A percentile compares a stretch with the other conserved stretches of the same genome.
These are phyloP conservation scores for Sclerotinia nivalis DNA, from an alignment of 2,329 filamentous ascomycete species.

Conservation along the genomic window DNA sequence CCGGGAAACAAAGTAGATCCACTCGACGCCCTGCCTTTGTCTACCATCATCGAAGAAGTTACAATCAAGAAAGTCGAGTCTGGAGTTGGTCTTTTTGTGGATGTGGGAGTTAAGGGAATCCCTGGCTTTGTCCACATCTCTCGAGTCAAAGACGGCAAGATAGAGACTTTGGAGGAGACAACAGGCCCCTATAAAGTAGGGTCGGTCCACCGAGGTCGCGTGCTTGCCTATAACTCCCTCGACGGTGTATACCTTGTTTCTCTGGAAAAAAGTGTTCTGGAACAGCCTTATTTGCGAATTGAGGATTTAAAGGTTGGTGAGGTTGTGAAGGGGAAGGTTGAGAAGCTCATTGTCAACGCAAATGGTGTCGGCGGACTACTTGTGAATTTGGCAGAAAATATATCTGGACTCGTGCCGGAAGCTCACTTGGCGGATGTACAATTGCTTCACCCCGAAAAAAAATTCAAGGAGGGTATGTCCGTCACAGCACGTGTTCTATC, in stretches of 20 bases:
- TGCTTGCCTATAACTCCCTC: constrained; percentile 83
- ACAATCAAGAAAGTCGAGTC: constrained; percentile 78
- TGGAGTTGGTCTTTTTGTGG: constrained; percentile 78
- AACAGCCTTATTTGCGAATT: constrained; percentile 86
- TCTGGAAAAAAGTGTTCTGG: constrained; percentile 76
- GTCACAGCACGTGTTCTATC: constrained; percentile 87
- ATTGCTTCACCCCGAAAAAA: constrained; percentile 91
- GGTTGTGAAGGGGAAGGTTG: constrained; percentile 77
- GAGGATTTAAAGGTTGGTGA: constrained; percentile 85
- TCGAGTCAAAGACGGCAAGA: constrained; percentile 82
- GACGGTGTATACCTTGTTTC: constrained; percentile 87
- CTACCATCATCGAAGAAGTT: constrained; percentile 73
- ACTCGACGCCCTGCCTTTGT: constrained; percentile 64
- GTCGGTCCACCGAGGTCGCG: constrained; percentile 75
- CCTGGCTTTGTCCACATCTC: constrained; percentile 95
- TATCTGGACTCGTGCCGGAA: constrained; percentile 85
- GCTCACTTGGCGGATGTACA: constrained; percentile 86
- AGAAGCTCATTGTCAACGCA: constrained; percentile 78
- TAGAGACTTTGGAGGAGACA: constrained; percentile 76
- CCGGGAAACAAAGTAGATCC: constrained; percentile 51
- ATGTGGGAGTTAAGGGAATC: constrained; percentile 66
- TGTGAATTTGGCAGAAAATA: constrained; percentile 80
- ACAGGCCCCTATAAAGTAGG: constrained; percentile 77
- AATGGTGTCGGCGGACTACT: constrained; percentile 80
- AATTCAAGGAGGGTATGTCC: constrained; percentile 83